Percentiles rank a stretch among this genome's conserved stretches.
These are phyloP conservation scores for Zangia roseola DNA, from an alignment of 768 basidiomycete species.

Conservation along the genomic window DNA sequence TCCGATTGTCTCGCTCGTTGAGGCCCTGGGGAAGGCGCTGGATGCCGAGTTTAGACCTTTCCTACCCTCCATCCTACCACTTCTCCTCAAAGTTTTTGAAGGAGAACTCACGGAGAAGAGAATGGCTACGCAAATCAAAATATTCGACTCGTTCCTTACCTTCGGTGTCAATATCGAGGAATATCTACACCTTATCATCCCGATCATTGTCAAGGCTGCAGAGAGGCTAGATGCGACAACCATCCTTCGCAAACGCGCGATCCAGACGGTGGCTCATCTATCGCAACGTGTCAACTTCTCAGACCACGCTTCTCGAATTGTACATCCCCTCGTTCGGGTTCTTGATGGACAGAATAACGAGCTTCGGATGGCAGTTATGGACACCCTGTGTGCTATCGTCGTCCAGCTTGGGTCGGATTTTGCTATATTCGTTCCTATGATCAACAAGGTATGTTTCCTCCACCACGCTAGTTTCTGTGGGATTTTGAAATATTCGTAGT, in stretches of 20 bases:
- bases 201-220: conserved; percentile 88
- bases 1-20: conserved; percentile 89
- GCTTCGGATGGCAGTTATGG: conserved; percentile 83
- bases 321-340: conserved; percentile 91
- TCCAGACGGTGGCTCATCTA: conserved; percentile 87
- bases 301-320: conserved; percentile 95
- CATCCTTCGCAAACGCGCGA: conserved; percentile 80
- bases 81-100: conserved; percentile 88
- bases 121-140: conserved; percentile 77
- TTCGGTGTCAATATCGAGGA: conserved; percentile 98
- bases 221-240: conserved; percentile 77
- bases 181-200: conserved; percentile 94
- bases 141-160: conserved; percentile 91
- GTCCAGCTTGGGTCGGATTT: conserved; percentile 95
- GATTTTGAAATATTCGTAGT: conserved; percentile 44
- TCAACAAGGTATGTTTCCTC: conserved; percentile 71
- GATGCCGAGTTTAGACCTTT: conserved; percentile 98
- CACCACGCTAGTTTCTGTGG: background rate
- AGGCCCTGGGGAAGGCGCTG: conserved; percentile 88
- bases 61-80: conserved; percentile 84
- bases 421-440: conserved; percentile 95
- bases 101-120: conserved; percentile 82
- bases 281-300: conserved; percentile 95
- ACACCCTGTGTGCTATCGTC: conserved; percentile 88
- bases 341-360: conserved; percentile 74